A percentile compares a stretch with the other conserved stretches of the same genome.
These are phyloP conservation scores for Elsinoe australis DNA, from an alignment of 2,329 filamentous ascomycete genomes.

Conservation along the genomic window DNA sequence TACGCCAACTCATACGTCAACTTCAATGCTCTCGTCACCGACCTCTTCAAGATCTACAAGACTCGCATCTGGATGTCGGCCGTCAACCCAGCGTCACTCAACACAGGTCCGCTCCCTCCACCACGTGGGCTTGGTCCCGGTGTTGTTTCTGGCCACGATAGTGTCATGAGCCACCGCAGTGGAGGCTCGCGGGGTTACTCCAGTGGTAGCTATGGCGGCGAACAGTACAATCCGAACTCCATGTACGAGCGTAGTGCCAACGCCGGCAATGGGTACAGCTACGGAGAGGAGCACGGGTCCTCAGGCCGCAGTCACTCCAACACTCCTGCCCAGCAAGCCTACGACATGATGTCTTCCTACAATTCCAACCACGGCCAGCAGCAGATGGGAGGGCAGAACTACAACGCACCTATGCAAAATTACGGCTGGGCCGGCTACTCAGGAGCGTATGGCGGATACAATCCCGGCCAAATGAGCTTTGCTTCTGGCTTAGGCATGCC, in stretches of 20 bases:
- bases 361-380: background rate
- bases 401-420: conserved; percentile 8
- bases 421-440: conserved; percentile 1
- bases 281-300: conserved; percentile 12
- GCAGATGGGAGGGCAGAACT: conserved; percentile 9
- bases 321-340: background rate
- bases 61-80: conserved; percentile 99
- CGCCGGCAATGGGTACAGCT: background rate
- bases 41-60: conserved; percentile 99
- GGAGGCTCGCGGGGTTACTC: conserved; percentile 4
- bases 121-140: conserved; percentile 33
- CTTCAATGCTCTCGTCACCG: conserved; percentile 94
- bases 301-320: background rate
- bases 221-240: conserved; percentile 8
- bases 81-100: conserved; percentile 92
- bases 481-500: background rate
- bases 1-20: conserved; percentile 98
- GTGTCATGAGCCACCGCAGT: conserved; percentile 29
- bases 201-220: background rate
- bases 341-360: conserved; percentile 12
- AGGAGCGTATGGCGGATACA: background rate
- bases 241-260: conserved; percentile 12
- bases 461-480: background rate
- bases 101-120: conserved; percentile 30
- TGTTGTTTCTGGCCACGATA: conserved; percentile 25